phyloP scores from a whole-genome alignment of 2,329 filamentous ascomycete species.

The Neofusicoccum sp. region DNA sequence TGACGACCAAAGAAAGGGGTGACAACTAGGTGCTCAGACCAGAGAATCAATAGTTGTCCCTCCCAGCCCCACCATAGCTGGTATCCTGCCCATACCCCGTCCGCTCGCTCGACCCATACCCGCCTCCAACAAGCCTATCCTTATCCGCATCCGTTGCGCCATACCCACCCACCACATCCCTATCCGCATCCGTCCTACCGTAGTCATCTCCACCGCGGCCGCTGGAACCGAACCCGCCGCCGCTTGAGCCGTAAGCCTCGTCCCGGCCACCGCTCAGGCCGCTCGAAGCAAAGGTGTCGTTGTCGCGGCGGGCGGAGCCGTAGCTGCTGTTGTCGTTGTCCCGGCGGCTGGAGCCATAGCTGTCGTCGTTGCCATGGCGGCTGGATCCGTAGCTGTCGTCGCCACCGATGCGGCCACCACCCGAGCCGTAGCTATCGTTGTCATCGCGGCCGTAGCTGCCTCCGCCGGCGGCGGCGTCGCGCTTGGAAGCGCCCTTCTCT shows the following conservation, averaged over 20 bases:
- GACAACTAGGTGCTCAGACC: too few species aligned
- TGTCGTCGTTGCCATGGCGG: background rate
- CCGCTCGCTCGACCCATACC: background rate
- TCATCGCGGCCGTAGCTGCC: background rate
- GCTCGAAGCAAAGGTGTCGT: slow-evolving; percentile 17
- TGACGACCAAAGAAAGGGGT: too few species aligned
- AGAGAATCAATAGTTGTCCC: background rate
- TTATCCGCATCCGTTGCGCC: background rate
- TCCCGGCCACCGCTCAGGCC: background rate
- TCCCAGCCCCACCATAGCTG: background rate
- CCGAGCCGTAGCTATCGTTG: background rate
- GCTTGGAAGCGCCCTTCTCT: slow-evolving; percentile 52
- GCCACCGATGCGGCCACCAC: background rate
- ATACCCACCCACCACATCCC: background rate
- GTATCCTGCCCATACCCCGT: background rate
- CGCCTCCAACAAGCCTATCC: background rate
- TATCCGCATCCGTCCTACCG: background rate
- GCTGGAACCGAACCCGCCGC: background rate
- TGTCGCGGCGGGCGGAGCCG: slow-evolving; percentile 15
- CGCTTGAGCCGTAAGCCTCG: background rate
- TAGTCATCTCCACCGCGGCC: background rate
- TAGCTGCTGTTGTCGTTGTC: slow-evolving; percentile 2
- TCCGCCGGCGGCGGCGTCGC: slow-evolving; percentile 33
- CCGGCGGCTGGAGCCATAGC: background rate
- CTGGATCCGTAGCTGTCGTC: background rate